Evolutionary conservation across 305 asterid genomes (phyloP).

Genomic region (Solanum chacoense): DNA sequence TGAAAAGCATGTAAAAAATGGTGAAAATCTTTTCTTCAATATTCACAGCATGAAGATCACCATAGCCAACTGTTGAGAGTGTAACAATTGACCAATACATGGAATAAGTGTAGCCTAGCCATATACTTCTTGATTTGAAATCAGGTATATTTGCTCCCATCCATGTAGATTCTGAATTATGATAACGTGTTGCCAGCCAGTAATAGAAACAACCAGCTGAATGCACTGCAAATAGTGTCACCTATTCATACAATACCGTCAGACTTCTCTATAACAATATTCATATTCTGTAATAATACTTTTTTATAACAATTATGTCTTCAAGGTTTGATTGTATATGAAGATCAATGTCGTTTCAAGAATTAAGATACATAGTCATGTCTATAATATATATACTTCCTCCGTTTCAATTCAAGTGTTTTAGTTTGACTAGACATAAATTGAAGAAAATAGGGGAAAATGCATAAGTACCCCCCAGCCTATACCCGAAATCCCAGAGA

Average conservation of each 20-base stretch:
- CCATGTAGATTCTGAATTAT: conserved; percentile 43
- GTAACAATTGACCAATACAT: conserved; percentile 93
- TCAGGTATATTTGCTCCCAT: conserved; percentile 50
- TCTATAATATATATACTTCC: background rate
- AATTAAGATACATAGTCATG: background rate
- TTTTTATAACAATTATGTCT: background rate
- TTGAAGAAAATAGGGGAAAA: background rate
- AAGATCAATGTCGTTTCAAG: background rate
- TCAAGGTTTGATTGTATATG: background rate
- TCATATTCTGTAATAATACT: too few relatives aligned
- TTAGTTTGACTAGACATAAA: background rate
- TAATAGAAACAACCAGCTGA: conserved; percentile 84
- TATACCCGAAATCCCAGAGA: too few relatives aligned
- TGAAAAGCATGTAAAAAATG: conserved; percentile 85
- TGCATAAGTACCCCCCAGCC: too few relatives aligned
- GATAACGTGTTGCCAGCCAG: conserved; percentile 75
- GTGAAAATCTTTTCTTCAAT: conserved; percentile 81
- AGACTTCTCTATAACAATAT: background rate
- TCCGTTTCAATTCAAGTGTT: background rate
- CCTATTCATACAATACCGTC: conserved; percentile 25
- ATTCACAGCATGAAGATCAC: conserved; percentile 78
- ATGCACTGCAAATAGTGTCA: conserved; percentile 76
- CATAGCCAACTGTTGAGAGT: conserved; percentile 81
- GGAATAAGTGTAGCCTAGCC: conserved; percentile 76
- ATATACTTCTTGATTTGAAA: conserved; percentile 48